Percentiles rank a stretch among this genome's conserved stretches.
Evolutionary conservation across 768 basidiomycete genomes (phyloP).

Genomic region (Leccinum disarticulatum): DNA sequence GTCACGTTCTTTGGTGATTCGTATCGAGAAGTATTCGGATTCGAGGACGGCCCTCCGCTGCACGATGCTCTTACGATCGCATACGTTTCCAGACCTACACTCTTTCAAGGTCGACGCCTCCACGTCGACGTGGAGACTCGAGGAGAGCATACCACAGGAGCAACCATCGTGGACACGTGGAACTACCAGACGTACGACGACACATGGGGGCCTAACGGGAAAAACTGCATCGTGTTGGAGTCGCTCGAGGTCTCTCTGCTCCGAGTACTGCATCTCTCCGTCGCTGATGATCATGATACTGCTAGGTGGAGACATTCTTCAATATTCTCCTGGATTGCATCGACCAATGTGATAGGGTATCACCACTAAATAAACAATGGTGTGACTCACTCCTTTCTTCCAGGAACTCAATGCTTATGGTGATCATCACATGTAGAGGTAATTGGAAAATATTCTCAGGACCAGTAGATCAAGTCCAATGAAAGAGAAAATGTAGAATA

Average conservation of each 20-base stretch:
- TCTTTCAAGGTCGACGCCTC: constrained; percentile 64
- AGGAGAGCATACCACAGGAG: constrained; percentile 65
- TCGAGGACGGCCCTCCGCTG: constrained; percentile 80
- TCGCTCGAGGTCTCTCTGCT: constrained; percentile 53
- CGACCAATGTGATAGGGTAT: constrained; percentile 53
- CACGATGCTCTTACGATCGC: constrained; percentile 85
- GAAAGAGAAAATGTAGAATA: not conserved
- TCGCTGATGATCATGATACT: constrained; percentile 3
- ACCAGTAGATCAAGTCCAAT: not conserved
- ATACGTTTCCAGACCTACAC: constrained; percentile 65
- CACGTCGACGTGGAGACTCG: constrained; percentile 81
- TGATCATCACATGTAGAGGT: not conserved
- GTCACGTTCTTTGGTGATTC: constrained; percentile 70
- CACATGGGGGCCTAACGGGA: constrained; percentile 70
- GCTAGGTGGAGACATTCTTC: constrained; percentile 65
- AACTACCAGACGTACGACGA: constrained; percentile 57
- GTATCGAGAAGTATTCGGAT: constrained; percentile 77
- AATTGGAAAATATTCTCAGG: not conserved
- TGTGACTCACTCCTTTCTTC: not conserved
- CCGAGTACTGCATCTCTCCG: not conserved
- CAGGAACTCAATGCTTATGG: not conserved
- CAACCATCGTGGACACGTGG: constrained; percentile 82
- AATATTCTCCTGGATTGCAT: constrained; percentile 62
- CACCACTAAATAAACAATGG: constrained; percentile 52
- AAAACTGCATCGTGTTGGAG: constrained; percentile 74